These are phyloP conservation scores for Wallacemonas sp. DNA, from an alignment of 208 protist species.

Conservation along the genomic window DNA sequence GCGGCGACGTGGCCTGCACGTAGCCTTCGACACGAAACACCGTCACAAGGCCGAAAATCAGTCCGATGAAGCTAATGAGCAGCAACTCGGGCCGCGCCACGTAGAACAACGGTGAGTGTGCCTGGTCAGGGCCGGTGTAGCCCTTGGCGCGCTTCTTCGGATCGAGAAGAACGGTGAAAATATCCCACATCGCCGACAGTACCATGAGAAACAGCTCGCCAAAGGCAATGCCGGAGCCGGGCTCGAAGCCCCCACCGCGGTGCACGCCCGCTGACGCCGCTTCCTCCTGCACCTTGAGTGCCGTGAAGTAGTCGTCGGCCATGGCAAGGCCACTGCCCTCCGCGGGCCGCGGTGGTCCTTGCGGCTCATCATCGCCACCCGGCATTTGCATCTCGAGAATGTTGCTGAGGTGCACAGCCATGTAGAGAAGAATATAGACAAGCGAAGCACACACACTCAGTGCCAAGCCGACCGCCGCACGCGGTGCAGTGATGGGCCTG, in stretches of 20 bases:
- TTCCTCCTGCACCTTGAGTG: neutral
- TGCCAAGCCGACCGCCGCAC: conserved; percentile 23
- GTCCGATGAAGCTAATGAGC: conserved; percentile 12
- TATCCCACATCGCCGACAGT: neutral
- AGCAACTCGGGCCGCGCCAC: conserved; percentile 18
- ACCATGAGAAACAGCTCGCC: neutral
- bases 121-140: neutral
- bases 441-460: conserved; percentile 20
- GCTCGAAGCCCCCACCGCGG: no score
- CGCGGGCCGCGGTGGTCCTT: neutral
- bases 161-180: neutral
- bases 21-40: neutral
- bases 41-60: conserved; percentile 14
- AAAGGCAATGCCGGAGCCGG: neutral
- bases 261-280: neutral
- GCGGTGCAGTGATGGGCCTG: neutral
- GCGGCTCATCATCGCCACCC: neutral
- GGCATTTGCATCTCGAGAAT: neutral
- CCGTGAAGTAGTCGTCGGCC: neutral
- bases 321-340: conserved; percentile 5
- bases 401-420: conserved; percentile 10
- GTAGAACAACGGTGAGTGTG: conserved; percentile 1
- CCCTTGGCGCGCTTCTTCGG: neutral
- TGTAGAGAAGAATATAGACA: conserved; percentile 39
- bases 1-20: no score